Conservation (phyloP, 108 stramenopile species). For the Schizochytrium sp. region DNA sequence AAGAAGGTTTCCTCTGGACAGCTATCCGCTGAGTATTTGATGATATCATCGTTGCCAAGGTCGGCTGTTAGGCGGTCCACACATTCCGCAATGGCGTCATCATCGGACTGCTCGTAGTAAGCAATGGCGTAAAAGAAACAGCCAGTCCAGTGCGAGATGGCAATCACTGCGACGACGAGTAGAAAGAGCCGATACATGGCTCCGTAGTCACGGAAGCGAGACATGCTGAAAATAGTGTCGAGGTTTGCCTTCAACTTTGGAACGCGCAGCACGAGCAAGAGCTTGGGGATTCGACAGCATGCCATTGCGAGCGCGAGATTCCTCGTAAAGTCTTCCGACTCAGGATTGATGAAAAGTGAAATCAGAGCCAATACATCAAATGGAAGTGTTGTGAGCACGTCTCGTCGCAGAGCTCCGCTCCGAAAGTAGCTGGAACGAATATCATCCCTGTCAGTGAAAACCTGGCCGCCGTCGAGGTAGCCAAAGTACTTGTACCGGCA, state of each 20-base stretch:
- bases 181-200: not conserved
- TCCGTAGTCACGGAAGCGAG: not conserved
- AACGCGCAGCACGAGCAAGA: conserved; percentile 31
- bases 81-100: not conserved
- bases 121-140: conserved; percentile 52
- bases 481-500: conserved; percentile 30
- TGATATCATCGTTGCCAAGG: not conserved
- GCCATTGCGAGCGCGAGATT: conserved; percentile 18
- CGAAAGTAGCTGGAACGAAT: conserved; percentile 31
- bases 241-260: conserved; percentile 15
- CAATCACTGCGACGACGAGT: conserved; percentile 29
- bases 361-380: not conserved
- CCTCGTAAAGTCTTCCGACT: not conserved
- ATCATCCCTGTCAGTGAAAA: conserved; percentile 25
- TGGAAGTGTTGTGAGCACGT: not conserved
- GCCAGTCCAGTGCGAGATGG: conserved; percentile 50
- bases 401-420: not conserved
- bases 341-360: not conserved
- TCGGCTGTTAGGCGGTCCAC: not conserved
- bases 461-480: conserved; percentile 42
- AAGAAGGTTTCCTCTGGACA: not conserved
- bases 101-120: not conserved
- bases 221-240: conserved; percentile 11
- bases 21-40: not conserved
- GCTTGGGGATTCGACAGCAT: conserved; percentile 38